Conservation (phyloP, 768 basidiomycete species). For the Mycena haematopus region DNA sequence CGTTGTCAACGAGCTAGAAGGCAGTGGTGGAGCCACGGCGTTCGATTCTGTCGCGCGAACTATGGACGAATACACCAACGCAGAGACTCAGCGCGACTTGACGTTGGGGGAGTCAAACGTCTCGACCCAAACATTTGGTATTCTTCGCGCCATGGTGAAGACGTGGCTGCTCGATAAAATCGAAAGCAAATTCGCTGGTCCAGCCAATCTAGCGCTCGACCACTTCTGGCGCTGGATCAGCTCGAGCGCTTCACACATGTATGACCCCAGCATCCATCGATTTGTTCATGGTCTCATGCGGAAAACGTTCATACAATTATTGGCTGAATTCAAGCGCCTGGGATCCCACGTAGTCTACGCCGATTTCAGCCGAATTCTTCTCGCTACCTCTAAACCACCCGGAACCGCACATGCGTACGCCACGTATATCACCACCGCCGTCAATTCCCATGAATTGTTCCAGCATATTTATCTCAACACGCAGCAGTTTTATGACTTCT, state of each 20-base stretch:
- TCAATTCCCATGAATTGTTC: slow-evolving; percentile 94
- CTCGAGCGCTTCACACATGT: slow-evolving; percentile 83
- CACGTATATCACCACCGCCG: slow-evolving; percentile 91
- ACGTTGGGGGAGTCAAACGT: slow-evolving; percentile 90
- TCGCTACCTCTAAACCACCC: slow-evolving; percentile 95
- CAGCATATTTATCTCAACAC: slow-evolving; percentile 89
- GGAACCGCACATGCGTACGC: slow-evolving; percentile 96
- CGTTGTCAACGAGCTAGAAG: slow-evolving; percentile 96
- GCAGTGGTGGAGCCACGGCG: slow-evolving; percentile 90
- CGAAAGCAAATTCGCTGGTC: slow-evolving; percentile 66
- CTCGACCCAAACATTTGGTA: slow-evolving; percentile 84
- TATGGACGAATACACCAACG: slow-evolving; percentile 84
- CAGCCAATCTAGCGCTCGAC: slow-evolving; percentile 76
- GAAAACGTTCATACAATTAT: slow-evolving; percentile 95
- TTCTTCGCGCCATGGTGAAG: slow-evolving; percentile 88
- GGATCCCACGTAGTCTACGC: slow-evolving; percentile 94
- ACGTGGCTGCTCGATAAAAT: slow-evolving; percentile 90
- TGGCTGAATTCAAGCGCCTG: slow-evolving; percentile 94
- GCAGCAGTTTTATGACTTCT: slow-evolving; percentile 89
- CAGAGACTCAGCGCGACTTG: slow-evolving; percentile 71
- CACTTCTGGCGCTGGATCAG: slow-evolving; percentile 99
- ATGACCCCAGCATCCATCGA: slow-evolving; percentile 90
- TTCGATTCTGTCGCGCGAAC: slow-evolving; percentile 94
- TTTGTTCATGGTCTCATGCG: slow-evolving; percentile 97
- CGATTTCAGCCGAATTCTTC: slow-evolving; percentile 88